Conservation (phyloP, 1,139 yeast species). For the Debaryomycetaceae sp. region DNA sequence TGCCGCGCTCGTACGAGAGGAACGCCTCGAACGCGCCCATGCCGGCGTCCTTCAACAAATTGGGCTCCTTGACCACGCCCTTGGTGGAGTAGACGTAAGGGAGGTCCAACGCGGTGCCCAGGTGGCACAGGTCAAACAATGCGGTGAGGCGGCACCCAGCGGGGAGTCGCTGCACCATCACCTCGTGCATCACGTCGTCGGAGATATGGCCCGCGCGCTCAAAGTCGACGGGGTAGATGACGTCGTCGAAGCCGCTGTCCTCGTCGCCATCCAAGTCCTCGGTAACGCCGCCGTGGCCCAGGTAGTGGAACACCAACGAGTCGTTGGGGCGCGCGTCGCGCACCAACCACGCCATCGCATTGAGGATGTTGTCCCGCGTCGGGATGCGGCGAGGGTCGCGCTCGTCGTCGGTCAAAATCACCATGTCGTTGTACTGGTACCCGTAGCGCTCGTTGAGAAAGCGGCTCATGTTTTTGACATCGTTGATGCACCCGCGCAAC, state of each 20-base stretch:
- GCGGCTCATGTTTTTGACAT: slow-evolving; percentile 58
- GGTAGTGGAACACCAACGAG: slow-evolving; percentile 78
- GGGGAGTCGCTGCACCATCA: slow-evolving; percentile 72
- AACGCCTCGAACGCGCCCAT: slow-evolving; percentile 69
- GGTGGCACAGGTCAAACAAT: slow-evolving; percentile 87
- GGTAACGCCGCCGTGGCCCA: slow-evolving; percentile 92
- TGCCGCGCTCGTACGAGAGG: slow-evolving; percentile 68
- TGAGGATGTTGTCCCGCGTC: slow-evolving; percentile 67
- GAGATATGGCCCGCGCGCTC: slow-evolving; percentile 67
- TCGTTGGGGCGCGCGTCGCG: slow-evolving; percentile 82
- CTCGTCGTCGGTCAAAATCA: slow-evolving; percentile 76
- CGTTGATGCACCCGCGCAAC: slow-evolving; percentile 85
- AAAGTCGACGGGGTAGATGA: slow-evolving; percentile 87
- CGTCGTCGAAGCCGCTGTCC: slow-evolving; percentile 85
- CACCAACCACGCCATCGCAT: slow-evolving; percentile 92
- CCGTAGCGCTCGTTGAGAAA: slow-evolving; percentile 60
- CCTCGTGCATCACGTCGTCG: slow-evolving; percentile 82
- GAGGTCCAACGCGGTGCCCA: slow-evolving; percentile 85
- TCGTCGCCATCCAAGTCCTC: slow-evolving; percentile 85
- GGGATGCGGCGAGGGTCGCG: slow-evolving; percentile 64
- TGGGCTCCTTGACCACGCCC: slow-evolving; percentile 88
- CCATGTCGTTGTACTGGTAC: slow-evolving; percentile 74
- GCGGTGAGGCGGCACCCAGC: slow-evolving; percentile 87
- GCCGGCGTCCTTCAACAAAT: slow-evolving; percentile 81
- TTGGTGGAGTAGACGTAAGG: slow-evolving; percentile 89